Conservation (phyloP, 1,139 yeast species). For the Meyerozyma smithsonii region DNA sequence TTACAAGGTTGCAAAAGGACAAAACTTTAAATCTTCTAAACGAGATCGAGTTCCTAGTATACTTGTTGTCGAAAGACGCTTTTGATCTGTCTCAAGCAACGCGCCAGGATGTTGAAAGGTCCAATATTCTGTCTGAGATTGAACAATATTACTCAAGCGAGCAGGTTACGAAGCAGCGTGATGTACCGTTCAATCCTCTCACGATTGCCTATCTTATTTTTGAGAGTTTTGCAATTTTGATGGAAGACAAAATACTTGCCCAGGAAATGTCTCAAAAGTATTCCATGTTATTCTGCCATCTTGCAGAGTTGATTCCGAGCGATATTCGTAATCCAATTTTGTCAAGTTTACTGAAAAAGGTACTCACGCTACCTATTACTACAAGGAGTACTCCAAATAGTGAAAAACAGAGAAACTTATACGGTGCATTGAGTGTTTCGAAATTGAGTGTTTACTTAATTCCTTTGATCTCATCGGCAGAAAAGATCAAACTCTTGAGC, state of each 20-base stretch:
- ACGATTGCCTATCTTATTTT: not conserved
- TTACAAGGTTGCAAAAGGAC: slow-evolving; percentile 11
- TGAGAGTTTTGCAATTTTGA: not conserved
- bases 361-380: slow-evolving; percentile 12
- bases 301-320: not conserved
- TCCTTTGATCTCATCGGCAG: slow-evolving; percentile 17
- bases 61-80: slow-evolving; percentile 40
- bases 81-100: not conserved
- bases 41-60: slow-evolving; percentile 35
- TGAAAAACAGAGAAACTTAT: slow-evolving; percentile 17
- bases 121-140: not conserved
- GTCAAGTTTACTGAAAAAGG: not conserved
- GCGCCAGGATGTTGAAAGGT: not conserved
- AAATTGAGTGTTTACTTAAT: slow-evolving; percentile 38
- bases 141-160: slow-evolving; percentile 4
- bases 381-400: slow-evolving; percentile 8
- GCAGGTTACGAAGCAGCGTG: not conserved
- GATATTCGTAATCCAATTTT: not conserved
- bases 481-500: slow-evolving; percentile 30
- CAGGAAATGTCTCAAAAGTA: not conserved
- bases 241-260: not conserved
- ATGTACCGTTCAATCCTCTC: not conserved
- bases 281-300: not conserved
- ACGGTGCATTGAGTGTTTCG: slow-evolving; percentile 43
- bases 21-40: slow-evolving; percentile 20